Conservation (phyloP, 305 asterid species). For the Ilex paraguariensis region DNA sequence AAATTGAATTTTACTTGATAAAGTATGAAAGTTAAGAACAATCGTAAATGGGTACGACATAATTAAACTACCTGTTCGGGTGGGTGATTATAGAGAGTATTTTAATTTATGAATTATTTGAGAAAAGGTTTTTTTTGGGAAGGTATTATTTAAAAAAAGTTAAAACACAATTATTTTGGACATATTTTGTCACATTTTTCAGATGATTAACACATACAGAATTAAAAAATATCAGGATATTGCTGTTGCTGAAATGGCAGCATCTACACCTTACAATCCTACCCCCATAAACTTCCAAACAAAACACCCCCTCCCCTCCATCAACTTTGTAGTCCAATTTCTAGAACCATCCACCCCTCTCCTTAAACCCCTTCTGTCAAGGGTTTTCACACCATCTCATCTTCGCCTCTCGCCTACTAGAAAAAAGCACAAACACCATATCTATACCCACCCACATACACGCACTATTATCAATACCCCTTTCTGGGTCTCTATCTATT, state of each 20-base stretch:
- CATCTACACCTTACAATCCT: constrained; percentile 42
- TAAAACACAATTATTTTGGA: too few species aligned
- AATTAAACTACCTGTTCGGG: too few species aligned
- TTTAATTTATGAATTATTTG: too few species aligned
- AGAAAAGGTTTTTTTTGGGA: too few species aligned
- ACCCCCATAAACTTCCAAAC: constrained; percentile 32
- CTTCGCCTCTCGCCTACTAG: background rate
- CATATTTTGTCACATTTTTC: too few species aligned
- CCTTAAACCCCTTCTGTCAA: constrained; percentile 43
- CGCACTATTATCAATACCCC: constrained; percentile 1
- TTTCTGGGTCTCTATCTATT: constrained; percentile 16
- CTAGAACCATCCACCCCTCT: constrained; percentile 54
- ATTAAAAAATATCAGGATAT: constrained; percentile 24
- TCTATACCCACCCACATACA: background rate
- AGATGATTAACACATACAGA: background rate
- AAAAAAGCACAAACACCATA: too few species aligned
- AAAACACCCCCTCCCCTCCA: constrained; percentile 1
- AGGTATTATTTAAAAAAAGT: too few species aligned
- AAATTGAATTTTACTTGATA: too few species aligned
- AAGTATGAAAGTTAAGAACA: too few species aligned
- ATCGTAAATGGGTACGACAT: too few species aligned
- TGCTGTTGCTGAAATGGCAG: constrained; percentile 47
- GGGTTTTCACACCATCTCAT: constrained; percentile 22
- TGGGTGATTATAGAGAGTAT: too few species aligned
- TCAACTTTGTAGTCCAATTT: constrained; percentile 12